Evolutionary conservation across 495 filamentous ascomycete genomes (phyloP).

Genomic region (Parathielavia appendiculata): DNA sequence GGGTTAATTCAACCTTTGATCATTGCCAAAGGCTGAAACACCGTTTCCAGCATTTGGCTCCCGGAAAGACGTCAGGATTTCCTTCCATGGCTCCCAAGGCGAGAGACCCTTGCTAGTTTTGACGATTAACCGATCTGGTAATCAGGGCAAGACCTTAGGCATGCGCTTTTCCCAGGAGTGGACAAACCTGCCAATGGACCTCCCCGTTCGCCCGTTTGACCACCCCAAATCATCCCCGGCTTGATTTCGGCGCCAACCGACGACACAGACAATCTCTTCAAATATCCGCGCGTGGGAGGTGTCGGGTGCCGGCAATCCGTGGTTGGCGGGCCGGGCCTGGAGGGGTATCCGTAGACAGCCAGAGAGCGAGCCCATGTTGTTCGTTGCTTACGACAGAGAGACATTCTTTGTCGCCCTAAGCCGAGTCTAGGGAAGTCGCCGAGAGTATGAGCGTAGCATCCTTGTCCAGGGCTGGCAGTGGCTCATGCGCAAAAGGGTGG

Average conservation of each 20-base stretch:
- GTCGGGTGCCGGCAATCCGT: background rate
- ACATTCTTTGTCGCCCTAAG: slow-evolving; percentile 21
- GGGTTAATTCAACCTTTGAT: slow-evolving; percentile 38
- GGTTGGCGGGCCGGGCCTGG: background rate
- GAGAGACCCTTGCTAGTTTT: slow-evolving; percentile 17
- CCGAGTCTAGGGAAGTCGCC: slow-evolving; percentile 8
- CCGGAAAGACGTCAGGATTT: slow-evolving; percentile 31
- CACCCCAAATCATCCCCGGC: background rate
- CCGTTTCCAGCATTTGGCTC: slow-evolving; percentile 30
- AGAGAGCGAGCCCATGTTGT: no score
- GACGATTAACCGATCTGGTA: slow-evolving; percentile 36
- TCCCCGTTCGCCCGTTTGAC: slow-evolving; percentile 1
- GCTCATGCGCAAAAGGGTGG: slow-evolving; percentile 34
- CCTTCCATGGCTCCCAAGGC: slow-evolving; percentile 30
- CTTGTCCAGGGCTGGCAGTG: slow-evolving; percentile 26
- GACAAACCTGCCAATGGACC: background rate
- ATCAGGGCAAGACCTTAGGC: slow-evolving; percentile 6
- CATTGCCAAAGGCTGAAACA: slow-evolving; percentile 40
- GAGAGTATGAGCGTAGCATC: slow-evolving; percentile 18
- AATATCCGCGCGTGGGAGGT: no score
- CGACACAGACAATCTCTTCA: background rate
- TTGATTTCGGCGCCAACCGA: slow-evolving; percentile 8
- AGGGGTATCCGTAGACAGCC: background rate
- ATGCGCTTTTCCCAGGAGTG: slow-evolving; percentile 9
- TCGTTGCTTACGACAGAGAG: background rate